Evolutionary conservation across 305 asterid genomes (phyloP).

Genomic region (Stenogyne calaminthoides): DNA sequence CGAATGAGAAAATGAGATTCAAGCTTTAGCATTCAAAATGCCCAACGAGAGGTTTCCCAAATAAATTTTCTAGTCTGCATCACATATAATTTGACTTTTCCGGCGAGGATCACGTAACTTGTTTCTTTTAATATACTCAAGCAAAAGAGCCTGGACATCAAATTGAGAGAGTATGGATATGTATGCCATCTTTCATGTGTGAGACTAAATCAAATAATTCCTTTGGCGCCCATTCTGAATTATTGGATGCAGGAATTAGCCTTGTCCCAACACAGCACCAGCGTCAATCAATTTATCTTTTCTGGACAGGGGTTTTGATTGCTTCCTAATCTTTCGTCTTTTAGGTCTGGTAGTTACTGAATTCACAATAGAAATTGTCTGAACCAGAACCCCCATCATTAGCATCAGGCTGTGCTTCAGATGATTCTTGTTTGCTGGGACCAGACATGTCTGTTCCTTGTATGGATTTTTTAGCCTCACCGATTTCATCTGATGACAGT

Average conservation of each 20-base stretch:
- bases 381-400: slow-evolving; percentile 71
- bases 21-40: slow-evolving; percentile 98
- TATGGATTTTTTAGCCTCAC: slow-evolving; percentile 81
- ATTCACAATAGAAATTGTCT: slow-evolving; percentile 62
- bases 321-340: slow-evolving; percentile 66
- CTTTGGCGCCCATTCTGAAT: slow-evolving; percentile 84
- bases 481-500: slow-evolving; percentile 69
- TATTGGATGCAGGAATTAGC: slow-evolving; percentile 49
- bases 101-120: slow-evolving; percentile 94
- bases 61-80: slow-evolving; percentile 81
- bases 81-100: slow-evolving; percentile 93
- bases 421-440: slow-evolving; percentile 54
- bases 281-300: slow-evolving; percentile 37
- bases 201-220: slow-evolving; percentile 92
- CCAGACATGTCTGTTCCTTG: slow-evolving; percentile 66
- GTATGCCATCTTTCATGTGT: slow-evolving; percentile 94
- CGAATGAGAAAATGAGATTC: slow-evolving; percentile 86
- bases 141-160: slow-evolving; percentile 96
- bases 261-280: slow-evolving; percentile 43
- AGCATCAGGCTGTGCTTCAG: slow-evolving; percentile 52
- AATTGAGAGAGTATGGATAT: slow-evolving; percentile 71
- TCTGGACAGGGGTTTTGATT: slow-evolving; percentile 49
- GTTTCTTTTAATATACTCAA: slow-evolving; percentile 84
- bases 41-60: slow-evolving; percentile 96
- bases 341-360: slow-evolving; percentile 58